Evolutionary conservation across 73 alveolate species (phyloP).

Genomic region (Symbiodinium natans): DNA sequence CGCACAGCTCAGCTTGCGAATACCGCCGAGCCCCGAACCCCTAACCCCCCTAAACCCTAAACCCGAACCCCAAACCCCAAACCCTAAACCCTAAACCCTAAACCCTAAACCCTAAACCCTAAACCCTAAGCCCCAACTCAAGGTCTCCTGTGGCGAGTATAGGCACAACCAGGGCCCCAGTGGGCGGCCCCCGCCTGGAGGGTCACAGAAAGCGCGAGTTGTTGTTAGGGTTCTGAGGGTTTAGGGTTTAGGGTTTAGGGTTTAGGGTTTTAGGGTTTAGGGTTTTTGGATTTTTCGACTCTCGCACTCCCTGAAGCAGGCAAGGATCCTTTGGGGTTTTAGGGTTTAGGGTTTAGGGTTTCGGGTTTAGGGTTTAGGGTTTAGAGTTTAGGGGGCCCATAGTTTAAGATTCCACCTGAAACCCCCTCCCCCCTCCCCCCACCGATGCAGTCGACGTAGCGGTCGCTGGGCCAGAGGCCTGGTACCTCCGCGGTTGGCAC

Average conservation of each 20-base stretch:
- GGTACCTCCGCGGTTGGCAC: neutral
- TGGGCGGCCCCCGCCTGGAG: conserved; percentile 32
- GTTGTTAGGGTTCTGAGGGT: neutral
- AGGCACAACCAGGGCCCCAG: conserved; percentile 43
- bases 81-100: neutral
- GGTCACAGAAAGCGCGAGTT: neutral
- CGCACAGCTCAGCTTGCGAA: too few species aligned
- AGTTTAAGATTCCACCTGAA: too few species aligned
- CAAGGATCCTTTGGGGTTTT: neutral
- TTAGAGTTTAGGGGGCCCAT: neutral
- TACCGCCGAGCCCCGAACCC: too few species aligned
- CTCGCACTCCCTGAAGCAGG: neutral
- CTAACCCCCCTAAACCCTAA: neutral
- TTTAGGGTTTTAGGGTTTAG: neutral
- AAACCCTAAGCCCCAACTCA: too few species aligned
- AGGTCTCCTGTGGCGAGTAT: conserved; percentile 2
- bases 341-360: neutral
- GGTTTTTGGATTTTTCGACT: too few species aligned
- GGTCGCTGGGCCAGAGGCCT: conserved; percentile 76
- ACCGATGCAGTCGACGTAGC: conserved; percentile 69
- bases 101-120: too few species aligned
- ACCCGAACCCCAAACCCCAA: neutral
- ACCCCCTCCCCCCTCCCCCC: too few species aligned
- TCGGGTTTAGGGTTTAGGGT: neutral
- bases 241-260: too few species aligned